Conservation (phyloP, 768 basidiomycete species). For the Xerocomellus dryophilus region DNA sequence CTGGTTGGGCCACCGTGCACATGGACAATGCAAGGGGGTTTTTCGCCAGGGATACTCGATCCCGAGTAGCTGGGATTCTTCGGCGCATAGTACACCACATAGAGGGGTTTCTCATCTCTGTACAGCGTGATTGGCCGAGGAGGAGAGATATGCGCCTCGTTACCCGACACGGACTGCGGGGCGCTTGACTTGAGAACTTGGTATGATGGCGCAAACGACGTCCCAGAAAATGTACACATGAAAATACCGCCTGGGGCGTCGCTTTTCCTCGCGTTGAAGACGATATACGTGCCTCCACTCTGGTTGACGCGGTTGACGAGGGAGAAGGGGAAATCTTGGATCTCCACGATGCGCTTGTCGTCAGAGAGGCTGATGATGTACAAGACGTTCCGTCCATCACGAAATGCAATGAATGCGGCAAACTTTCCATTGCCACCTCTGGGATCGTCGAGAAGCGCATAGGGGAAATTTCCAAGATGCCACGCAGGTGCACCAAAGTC, state of each 20-base stretch:
- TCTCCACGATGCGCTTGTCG: conserved; percentile 25
- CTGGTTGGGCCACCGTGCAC: conserved; percentile 74
- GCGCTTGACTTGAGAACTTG: conserved; percentile 26
- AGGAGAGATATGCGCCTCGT: conserved; percentile 40
- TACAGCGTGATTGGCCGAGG: conserved; percentile 47
- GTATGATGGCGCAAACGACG: conserved; percentile 24
- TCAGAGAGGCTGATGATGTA: conserved; percentile 31
- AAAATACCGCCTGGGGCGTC: conserved; percentile 34
- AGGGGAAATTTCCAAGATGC: conserved; percentile 47
- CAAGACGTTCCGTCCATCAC: conserved; percentile 34
- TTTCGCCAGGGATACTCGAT: conserved; percentile 45
- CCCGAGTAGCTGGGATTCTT: conserved; percentile 59
- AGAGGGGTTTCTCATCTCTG: conserved; percentile 40
- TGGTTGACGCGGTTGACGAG: conserved; percentile 23
- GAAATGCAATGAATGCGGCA: conserved; percentile 32
- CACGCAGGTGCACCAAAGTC: conserved; percentile 63
- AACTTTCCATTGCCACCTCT: conserved; percentile 16
- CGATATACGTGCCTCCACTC: conserved; percentile 23
- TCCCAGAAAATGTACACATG: conserved; percentile 24
- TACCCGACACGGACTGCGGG: conserved; percentile 6
- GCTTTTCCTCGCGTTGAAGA: conserved; percentile 34
- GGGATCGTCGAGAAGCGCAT: conserved; percentile 41
- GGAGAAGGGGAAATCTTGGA: conserved; percentile 35
- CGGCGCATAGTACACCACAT: conserved; percentile 68
- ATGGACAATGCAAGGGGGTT: conserved; percentile 63